A percentile compares a stretch with the other conserved stretches of the same genome.
phyloP scores from a whole-genome alignment of 306 rosid species.

The Ormosia semicastrata region DNA sequence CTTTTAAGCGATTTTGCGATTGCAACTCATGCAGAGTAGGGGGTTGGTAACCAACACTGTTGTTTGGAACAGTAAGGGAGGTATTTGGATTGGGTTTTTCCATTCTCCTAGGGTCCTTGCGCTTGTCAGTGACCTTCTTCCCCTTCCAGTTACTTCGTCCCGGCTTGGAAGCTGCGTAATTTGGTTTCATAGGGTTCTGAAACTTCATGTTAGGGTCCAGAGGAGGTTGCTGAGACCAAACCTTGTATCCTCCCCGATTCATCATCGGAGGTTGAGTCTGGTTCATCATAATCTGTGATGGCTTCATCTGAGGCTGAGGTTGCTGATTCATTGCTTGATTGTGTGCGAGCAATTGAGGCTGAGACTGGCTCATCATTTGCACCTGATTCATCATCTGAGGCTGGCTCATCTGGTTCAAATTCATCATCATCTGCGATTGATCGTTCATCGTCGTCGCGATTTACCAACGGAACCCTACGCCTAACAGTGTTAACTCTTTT shows the following conservation, averaged over 20 bases:
- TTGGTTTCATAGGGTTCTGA: slow-evolving; percentile 44
- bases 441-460: slow-evolving; percentile 41
- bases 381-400: slow-evolving; percentile 54
- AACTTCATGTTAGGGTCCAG: slow-evolving; percentile 48
- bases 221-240: slow-evolving; percentile 48
- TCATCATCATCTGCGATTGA: slow-evolving; percentile 54
- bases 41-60: slow-evolving; percentile 49
- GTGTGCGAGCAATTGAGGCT: slow-evolving; percentile 37
- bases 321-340: slow-evolving; percentile 38
- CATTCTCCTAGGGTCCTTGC: slow-evolving; percentile 60
- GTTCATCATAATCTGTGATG: slow-evolving; percentile 44
- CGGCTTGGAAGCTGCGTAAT: slow-evolving; percentile 16
- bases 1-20: slow-evolving; percentile 86
- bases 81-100: slow-evolving; percentile 36
- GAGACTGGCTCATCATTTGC: slow-evolving; percentile 44
- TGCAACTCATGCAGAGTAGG: slow-evolving; percentile 81
- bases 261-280: slow-evolving; percentile 47
- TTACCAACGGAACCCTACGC: slow-evolving; percentile 30
- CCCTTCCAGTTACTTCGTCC: slow-evolving; percentile 86
- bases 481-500: background rate
- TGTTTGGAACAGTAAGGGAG: slow-evolving; percentile 19
- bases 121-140: slow-evolving; percentile 62
- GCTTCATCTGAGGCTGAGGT: slow-evolving; percentile 35
- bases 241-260: slow-evolving; percentile 50
- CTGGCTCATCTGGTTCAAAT: slow-evolving; percentile 46